Percentiles rank a stretch among this genome's conserved stretches.
These are phyloP conservation scores for Plasmodium chabaudi DNA, from an alignment of 169 alveolate species.

Conservation along the genomic window DNA sequence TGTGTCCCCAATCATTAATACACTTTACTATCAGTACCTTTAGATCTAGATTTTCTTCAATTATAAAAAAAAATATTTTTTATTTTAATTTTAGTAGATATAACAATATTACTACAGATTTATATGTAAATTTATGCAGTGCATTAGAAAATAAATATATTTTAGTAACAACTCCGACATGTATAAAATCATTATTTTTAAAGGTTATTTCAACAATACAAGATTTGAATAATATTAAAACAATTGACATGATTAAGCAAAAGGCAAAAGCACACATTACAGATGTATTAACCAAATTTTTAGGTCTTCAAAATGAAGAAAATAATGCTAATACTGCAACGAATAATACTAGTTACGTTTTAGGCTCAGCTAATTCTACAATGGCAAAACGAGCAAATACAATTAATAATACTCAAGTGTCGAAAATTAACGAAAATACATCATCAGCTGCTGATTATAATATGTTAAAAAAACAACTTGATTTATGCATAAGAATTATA, in stretches of 20 bases:
- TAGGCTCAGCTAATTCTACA: not conserved
- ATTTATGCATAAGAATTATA: slow-evolving; percentile 84
- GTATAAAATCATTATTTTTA: slow-evolving; percentile 90
- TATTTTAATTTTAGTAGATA: slow-evolving; percentile 87
- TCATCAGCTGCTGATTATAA: slow-evolving; percentile 39
- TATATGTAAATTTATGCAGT: slow-evolving; percentile 87
- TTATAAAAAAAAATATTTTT: slow-evolving; percentile 87
- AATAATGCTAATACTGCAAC: not conserved
- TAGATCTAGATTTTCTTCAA: slow-evolving; percentile 89
- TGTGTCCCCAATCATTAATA: slow-evolving; percentile 90
- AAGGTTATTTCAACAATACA: slow-evolving; percentile 87
- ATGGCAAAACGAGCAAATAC: not conserved
- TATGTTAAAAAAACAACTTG: slow-evolving; percentile 77
- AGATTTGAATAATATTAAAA: slow-evolving; percentile 81
- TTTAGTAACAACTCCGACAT: slow-evolving; percentile 91
- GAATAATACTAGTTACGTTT: no score
- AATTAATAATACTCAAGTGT: not conserved
- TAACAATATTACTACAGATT: slow-evolving; percentile 86
- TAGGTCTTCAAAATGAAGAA: slow-evolving; percentile 82
- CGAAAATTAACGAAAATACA: not conserved
- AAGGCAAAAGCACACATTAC: slow-evolving; percentile 80
- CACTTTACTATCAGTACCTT: slow-evolving; percentile 90
- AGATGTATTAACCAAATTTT: slow-evolving; percentile 79
- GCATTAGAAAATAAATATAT: slow-evolving; percentile 90
- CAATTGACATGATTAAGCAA: slow-evolving; percentile 76